Evolutionary conservation across 2,329 filamentous ascomycete genomes (phyloP).

Genomic region (Colletotrichum theobromicola): DNA sequence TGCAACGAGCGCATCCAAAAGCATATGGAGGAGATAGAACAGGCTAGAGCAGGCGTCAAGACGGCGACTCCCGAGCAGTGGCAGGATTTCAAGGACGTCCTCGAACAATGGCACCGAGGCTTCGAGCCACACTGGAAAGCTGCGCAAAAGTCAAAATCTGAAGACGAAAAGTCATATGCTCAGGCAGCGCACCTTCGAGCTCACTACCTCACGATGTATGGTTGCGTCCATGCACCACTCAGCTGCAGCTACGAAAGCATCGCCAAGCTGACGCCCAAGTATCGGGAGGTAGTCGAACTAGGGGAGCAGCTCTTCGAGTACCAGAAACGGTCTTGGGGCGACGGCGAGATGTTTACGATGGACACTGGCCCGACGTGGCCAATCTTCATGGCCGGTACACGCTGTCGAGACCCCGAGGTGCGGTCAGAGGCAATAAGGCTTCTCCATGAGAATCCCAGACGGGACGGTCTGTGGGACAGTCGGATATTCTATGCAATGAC

Average conservation of each 20-base stretch:
- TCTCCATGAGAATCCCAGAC: conserved; percentile 27
- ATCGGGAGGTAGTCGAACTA: conserved; percentile 30
- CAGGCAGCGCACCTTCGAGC: conserved; percentile 27
- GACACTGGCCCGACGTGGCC: conserved; percentile 32
- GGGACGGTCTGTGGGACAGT: conserved; percentile 33
- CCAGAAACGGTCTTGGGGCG: background rate
- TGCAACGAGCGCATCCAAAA: background rate
- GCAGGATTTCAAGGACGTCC: conserved; percentile 1
- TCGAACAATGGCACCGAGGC: conserved; percentile 8
- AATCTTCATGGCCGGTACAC: conserved; percentile 28
- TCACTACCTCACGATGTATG: conserved; percentile 29
- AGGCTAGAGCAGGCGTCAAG: background rate
- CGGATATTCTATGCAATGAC: conserved; percentile 24
- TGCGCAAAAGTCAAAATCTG: background rate
- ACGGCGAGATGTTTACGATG: conserved; percentile 29
- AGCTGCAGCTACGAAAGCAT: conserved; percentile 27
- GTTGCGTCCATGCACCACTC: conserved; percentile 23
- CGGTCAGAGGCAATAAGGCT: conserved; percentile 29
- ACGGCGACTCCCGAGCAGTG: conserved; percentile 12
- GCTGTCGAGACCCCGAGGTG: conserved; percentile 28
- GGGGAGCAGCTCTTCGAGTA: conserved; percentile 24
- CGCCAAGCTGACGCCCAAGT: conserved; percentile 27
- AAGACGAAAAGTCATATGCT: conserved; percentile 26
- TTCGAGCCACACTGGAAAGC: conserved; percentile 27
- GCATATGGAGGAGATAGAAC: background rate